Evolutionary conservation across 179 eudicot genomes (phyloP).

Genomic region (Carnegiea gigantea): DNA sequence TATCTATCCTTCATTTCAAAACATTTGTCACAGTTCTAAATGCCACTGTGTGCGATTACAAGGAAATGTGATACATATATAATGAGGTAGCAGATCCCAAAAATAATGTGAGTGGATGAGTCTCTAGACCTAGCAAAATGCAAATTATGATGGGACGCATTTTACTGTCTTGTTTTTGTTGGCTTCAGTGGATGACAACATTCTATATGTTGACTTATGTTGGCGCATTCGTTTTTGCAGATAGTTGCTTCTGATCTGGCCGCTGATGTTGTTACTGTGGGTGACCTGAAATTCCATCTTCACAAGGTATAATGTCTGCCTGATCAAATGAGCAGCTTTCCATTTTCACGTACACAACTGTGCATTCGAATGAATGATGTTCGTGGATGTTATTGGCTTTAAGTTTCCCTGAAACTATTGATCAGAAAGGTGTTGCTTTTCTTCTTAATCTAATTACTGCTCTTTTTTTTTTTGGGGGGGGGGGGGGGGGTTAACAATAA

Average conservation of each 20-base stretch:
- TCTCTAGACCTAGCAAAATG: not conserved
- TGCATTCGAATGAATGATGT: too few relatives aligned
- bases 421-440: too few relatives aligned
- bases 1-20: not conserved
- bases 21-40: not conserved
- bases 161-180: not conserved
- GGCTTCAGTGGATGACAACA: not conserved
- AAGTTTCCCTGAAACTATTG: too few relatives aligned
- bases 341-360: too few relatives aligned
- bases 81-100: not conserved
- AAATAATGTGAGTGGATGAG: not conserved
- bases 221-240: constrained; percentile 35
- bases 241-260: constrained; percentile 71
- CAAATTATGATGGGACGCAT: not conserved
- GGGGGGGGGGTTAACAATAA: not conserved
- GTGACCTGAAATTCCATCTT: constrained; percentile 64
- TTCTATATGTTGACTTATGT: not conserved
- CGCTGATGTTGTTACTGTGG: constrained; percentile 57
- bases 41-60: not conserved
- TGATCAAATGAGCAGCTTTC: too few relatives aligned
- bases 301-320: constrained; percentile 55
- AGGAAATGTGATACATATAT: not conserved
- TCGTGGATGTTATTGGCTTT: too few relatives aligned
- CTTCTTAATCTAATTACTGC: too few relatives aligned
- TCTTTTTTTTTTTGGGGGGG: not conserved